Evolutionary conservation across 305 asterid genomes (phyloP), one percentile per base, ranked within the genome.

Genomic region (Solanum chacoense): DNA sequence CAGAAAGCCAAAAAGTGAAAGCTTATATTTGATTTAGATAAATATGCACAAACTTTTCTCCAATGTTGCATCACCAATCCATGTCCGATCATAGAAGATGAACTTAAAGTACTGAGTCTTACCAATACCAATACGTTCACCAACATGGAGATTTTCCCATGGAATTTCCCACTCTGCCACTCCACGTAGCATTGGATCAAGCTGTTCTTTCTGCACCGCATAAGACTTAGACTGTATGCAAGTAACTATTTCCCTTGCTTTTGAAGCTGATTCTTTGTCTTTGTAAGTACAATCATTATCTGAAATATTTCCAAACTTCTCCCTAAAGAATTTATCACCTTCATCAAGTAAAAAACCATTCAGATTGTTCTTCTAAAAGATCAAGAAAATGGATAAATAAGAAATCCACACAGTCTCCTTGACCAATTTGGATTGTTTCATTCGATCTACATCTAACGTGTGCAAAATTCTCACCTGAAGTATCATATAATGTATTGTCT

Each of bases 81-180:
- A 50, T 20, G 73, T 83, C 40, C 29, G 13, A 83, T 50, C 87
- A 74, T 40, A 90, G 84, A 88, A 81, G 86, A 75, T 85, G 84
- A 37, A 85, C 88, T 71, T 18, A 76, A 85, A 42, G 35, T 29
- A 26, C 34, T 12, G 26, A 90, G 38, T 88, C 90, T 92, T 95
- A 98, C 99, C 99, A 88, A 97, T 97, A 89, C 99, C 99, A 91
- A 97, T 94, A 75, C 99, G 98, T 90, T 96, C 98, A 69, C 98
- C 99, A 90, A 97, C 96, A 93, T 95, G 97, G 90, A 97, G 99
- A 94, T 95, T 96, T 91, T 97, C 98, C 99, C 99, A 97, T 38
- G 94, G 95, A 87, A 96, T 96, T 91, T 96, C 94, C 93, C 93
- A 91, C 34, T 91, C 98, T 31, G 97, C 98, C 91, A 95, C 98